phyloP scores from a whole-genome alignment of 1,284 basidiomycete species.

The Cystobasidiaceae sp. region DNA sequence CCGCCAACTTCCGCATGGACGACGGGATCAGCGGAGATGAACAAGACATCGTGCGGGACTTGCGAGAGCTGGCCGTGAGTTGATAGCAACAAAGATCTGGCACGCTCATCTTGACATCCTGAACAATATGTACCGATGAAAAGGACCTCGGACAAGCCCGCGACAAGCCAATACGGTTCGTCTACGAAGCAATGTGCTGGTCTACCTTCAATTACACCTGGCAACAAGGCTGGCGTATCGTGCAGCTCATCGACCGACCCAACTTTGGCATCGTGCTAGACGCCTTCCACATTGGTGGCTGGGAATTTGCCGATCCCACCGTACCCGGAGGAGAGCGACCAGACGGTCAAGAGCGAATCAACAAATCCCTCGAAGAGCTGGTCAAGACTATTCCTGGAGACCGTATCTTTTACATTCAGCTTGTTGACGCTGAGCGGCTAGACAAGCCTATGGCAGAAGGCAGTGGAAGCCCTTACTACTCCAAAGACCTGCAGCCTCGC shows the following conservation, averaged over 20 bases:
- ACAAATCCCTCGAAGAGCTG: slow-evolving; percentile 23
- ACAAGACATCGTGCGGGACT: slow-evolving; percentile 24
- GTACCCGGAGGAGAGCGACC: slow-evolving; percentile 1
- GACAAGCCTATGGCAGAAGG: slow-evolving; percentile 16
- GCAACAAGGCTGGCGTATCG: slow-evolving; percentile 31
- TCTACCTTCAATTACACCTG: slow-evolving; percentile 20
- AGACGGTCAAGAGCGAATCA: background rate
- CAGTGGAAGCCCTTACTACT: slow-evolving; percentile 10
- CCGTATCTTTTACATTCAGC: slow-evolving; percentile 32
- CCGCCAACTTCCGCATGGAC: slow-evolving; percentile 30
- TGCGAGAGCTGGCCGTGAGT: slow-evolving; percentile 28
- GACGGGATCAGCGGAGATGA: slow-evolving; percentile 27
- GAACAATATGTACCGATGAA: no score
- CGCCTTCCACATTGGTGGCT: slow-evolving; percentile 35
- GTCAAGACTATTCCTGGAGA: background rate
- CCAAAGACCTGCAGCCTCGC: slow-evolving; percentile 15
- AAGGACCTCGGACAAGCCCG: slow-evolving; percentile 28
- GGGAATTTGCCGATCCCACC: slow-evolving; percentile 31
- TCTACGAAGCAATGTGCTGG: slow-evolving; percentile 36
- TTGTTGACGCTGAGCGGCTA: slow-evolving; percentile 31
- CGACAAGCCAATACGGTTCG: slow-evolving; percentile 28
- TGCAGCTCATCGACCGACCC: slow-evolving; percentile 30
- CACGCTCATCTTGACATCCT: no score
- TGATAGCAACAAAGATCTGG: background rate
- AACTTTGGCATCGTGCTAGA: slow-evolving; percentile 34